Base-by-base conservation (phyloP, 2,329 filamentous ascomycete genomes). In the Clathrospora elynae region DNA sequence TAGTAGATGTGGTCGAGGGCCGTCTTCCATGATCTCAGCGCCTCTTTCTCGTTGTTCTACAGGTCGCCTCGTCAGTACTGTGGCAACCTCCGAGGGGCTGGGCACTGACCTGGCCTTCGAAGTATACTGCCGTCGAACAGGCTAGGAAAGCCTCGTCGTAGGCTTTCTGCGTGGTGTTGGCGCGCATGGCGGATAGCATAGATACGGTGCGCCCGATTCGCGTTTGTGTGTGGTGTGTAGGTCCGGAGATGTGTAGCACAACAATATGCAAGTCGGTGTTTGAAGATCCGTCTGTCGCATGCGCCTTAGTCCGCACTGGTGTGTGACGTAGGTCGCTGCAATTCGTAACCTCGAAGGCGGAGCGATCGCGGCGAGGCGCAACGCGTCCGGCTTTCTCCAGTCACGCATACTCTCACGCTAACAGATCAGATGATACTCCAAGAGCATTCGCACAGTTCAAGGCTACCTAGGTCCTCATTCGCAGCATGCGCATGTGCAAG, bases 61-160 rank as follows among this genome's bases (percentile, higher is more conserved):
- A 32, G 25, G 16, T 6, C n/a, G 16, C 10, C 20, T 18, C 10
- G 25, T 51, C 31, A 46, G 46, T 20, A 19, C 13, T 20, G 36
- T 12, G 32, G 28, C 30, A 16, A 22, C 23, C 10, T 23, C 9
- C 16, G 24, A n/a, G 33, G 31, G 31, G 41, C 26, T 35, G 35
- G 46, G 35, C 56, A 54, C 73, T 37, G 20, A 95, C 90, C 82
- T 95, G 87, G 68, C 86, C 84, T 75, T 99, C 93, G 71, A 96
- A 96, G 74, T 96, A 96, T 38, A 96, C 88, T 25, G 92, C 92
- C 2, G 91, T 97, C 10, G 91, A 96, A 73, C 91, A 96, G 66
- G 87, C 90, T 60, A 96, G 75, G 73, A 96, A 96, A 71, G 88
- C 91, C 71, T 97, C 90, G 75, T 97, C 92, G 74, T 97, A 97